Percentiles rank a stretch among this genome's conserved stretches.
phyloP scores from a whole-genome alignment of 108 stramenopile genomes.

The Cyclotella cryptica region DNA sequence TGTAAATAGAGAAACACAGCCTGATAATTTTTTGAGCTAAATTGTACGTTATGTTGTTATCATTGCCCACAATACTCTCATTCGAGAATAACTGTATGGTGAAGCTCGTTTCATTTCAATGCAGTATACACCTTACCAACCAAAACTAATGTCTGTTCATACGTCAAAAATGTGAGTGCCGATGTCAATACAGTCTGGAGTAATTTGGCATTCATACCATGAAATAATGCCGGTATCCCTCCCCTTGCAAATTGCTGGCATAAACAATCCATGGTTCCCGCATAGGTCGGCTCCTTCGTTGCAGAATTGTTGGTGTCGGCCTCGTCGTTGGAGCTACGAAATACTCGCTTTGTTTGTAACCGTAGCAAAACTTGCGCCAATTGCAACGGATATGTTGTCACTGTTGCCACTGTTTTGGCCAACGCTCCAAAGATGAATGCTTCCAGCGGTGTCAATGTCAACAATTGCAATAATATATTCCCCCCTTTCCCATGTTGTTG shows the following conservation, averaged over 20 bases:
- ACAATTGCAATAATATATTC: not conserved
- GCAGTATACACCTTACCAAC: slow-evolving; percentile 42
- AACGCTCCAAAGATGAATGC: slow-evolving; percentile 90
- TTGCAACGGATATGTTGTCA: slow-evolving; percentile 92
- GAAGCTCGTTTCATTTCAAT: slow-evolving; percentile 6
- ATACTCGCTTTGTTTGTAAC: slow-evolving; percentile 42
- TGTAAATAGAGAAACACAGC: slow-evolving; percentile 17
- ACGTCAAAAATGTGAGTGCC: slow-evolving; percentile 89
- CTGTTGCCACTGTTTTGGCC: slow-evolving; percentile 89
- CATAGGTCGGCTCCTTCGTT: slow-evolving; percentile 36
- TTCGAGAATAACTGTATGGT: too few relatives aligned
- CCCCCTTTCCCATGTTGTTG: not conserved
- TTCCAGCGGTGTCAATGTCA: slow-evolving; percentile 62
- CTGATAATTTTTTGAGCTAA: too few relatives aligned
- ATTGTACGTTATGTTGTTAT: too few relatives aligned
- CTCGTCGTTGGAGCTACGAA: not conserved
- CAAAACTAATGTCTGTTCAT: slow-evolving; percentile 80
- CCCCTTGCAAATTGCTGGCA: slow-evolving; percentile 64
- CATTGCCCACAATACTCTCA: too few relatives aligned
- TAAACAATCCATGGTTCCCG: slow-evolving; percentile 78
- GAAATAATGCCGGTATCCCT: slow-evolving; percentile 76
- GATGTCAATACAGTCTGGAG: slow-evolving; percentile 92
- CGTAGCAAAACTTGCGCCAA: slow-evolving; percentile 73
- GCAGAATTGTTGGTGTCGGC: not conserved
- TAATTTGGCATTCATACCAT: slow-evolving; percentile 92